Conservation (phyloP, 345 rosid genomes). For the Eucalyptus cladocalyx region DNA sequence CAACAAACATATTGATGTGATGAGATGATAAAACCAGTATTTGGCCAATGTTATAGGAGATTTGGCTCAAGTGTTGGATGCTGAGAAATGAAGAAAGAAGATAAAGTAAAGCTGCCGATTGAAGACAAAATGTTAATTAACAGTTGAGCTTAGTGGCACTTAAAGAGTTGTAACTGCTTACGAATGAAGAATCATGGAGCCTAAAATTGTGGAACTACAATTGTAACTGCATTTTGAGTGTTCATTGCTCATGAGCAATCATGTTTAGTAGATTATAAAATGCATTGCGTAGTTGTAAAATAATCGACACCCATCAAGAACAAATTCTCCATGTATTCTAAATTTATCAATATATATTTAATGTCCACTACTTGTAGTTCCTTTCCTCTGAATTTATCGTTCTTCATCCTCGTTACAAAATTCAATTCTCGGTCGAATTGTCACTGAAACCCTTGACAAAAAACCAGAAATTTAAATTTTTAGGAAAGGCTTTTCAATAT, state of each 20-base stretch:
- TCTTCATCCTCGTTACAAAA: background rate
- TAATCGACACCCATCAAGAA: background rate
- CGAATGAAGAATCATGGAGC: background rate
- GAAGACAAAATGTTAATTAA: background rate
- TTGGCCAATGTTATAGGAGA: background rate
- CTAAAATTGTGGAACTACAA: background rate
- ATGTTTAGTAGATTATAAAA: background rate
- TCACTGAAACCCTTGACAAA: accelerated
- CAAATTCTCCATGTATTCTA: background rate
- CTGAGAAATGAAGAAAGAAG: background rate
- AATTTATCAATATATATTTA: background rate
- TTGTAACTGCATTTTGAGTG: no score
- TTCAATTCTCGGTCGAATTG: background rate
- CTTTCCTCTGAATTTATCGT: background rate
- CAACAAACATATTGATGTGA: background rate
- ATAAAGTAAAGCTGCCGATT: no score
- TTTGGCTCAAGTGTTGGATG: background rate
- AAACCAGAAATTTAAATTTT: background rate
- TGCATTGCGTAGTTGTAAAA: accelerated
- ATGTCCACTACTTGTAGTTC: background rate
- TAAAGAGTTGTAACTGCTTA: accelerated
- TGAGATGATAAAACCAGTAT: background rate
- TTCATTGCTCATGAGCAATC: background rate
- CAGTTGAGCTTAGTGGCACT: background rate
- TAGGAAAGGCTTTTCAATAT: background rate